Percentiles rank a stretch among this genome's conserved stretches.
Evolutionary conservation across 2,329 filamentous ascomycete species (phyloP).

Genomic region (Trichoderma citrinoviride): DNA sequence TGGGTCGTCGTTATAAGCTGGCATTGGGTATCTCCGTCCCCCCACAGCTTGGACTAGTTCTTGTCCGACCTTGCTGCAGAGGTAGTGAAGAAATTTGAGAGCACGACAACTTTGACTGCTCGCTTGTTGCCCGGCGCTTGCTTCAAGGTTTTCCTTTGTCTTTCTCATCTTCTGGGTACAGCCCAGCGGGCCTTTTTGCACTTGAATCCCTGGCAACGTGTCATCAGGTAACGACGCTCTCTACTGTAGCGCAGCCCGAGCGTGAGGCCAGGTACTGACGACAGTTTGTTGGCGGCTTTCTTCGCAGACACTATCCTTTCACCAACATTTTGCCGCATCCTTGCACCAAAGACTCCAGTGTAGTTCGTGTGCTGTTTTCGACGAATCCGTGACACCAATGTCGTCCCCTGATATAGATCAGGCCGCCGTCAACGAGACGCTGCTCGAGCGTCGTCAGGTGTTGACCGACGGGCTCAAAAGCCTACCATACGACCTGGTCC

Average conservation of each 20-base stretch:
- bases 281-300: background rate
- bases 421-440: conserved; percentile 40
- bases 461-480: conserved; percentile 55
- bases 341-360: background rate
- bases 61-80: conserved; percentile 1
- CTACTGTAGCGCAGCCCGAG: background rate
- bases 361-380: background rate
- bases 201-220: background rate
- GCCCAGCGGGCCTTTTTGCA: background rate
- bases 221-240: conserved; percentile 3
- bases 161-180: background rate
- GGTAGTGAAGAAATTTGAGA: background rate
- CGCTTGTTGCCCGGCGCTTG: background rate
- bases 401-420: conserved; percentile 35
- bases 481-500: conserved; percentile 59
- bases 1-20: background rate
- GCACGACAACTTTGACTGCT: conserved; percentile 1
- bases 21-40: background rate
- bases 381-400: conserved; percentile 22
- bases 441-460: conserved; percentile 54
- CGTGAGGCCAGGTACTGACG: background rate
- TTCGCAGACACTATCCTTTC: background rate
- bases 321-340: background rate
- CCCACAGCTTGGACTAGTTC: conserved; percentile 3
- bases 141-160: background rate